phyloP scores from a whole-genome alignment of 2,329 filamentous ascomycete genomes.

The Alternaria sp. region DNA sequence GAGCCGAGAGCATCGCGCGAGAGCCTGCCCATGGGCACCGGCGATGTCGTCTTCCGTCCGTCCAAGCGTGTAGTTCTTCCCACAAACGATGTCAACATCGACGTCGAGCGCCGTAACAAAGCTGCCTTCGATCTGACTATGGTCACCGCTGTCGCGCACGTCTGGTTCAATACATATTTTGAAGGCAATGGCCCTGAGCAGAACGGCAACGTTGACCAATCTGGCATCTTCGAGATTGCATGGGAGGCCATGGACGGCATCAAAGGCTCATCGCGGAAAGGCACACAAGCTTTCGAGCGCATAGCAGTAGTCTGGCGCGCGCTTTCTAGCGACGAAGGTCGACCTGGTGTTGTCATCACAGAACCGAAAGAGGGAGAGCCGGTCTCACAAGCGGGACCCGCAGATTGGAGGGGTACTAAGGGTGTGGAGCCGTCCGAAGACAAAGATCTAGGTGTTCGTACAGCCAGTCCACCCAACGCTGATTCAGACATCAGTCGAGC shows the following conservation, averaged over 20 bases:
- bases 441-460: constrained; percentile 74
- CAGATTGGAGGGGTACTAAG: constrained; percentile 76
- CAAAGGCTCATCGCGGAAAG: constrained; percentile 86
- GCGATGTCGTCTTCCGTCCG: constrained; percentile 82
- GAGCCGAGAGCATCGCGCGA: constrained; percentile 31
- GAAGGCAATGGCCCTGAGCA: constrained; percentile 81
- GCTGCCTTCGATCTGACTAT: constrained; percentile 80
- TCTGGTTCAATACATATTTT: constrained; percentile 97
- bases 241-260: constrained; percentile 91
- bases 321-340: constrained; percentile 43
- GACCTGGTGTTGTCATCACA: constrained; percentile 60
- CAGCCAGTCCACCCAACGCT: constrained; percentile 63
- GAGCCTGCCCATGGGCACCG: constrained; percentile 62
- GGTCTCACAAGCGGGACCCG: constrained; percentile 72
- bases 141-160: constrained; percentile 91
- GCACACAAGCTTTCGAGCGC: constrained; percentile 80
- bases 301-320: constrained; percentile 85
- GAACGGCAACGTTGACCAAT: constrained; percentile 70
- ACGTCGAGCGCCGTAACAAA: constrained; percentile 85
- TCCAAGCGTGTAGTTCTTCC: constrained; percentile 72
- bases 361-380: constrained; percentile 73
- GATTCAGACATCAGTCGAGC: constrained; percentile 75
- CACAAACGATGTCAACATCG: constrained; percentile 87
- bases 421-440: constrained; percentile 55
- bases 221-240: constrained; percentile 74